A percentile compares a stretch with the other conserved stretches of the same genome.
These are phyloP conservation scores for Phaeosphaeriaceae sp. DNA, from an alignment of 2,329 filamentous ascomycete genomes.

Conservation along the genomic window DNA sequence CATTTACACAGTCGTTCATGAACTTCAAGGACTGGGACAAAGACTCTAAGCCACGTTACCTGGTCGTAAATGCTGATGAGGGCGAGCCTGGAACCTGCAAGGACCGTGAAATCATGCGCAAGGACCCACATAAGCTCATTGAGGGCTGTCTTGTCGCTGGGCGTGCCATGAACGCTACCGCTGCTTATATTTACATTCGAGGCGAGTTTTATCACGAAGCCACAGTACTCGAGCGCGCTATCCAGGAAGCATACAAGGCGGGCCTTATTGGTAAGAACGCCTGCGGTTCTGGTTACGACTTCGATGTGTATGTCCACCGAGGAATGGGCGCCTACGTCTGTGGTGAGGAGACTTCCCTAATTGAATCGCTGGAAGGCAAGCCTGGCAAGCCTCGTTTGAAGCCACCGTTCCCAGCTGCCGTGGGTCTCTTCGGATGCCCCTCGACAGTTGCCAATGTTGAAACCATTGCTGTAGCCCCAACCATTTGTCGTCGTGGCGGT, in stretches of 20 bases:
- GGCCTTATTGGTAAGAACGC: slow-evolving; percentile 98
- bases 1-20: slow-evolving; percentile 83
- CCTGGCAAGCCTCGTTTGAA: slow-evolving; percentile 98
- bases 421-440: slow-evolving; percentile 97
- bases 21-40: slow-evolving; percentile 99
- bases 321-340: slow-evolving; percentile 98
- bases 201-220: slow-evolving; percentile 98
- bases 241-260: slow-evolving; percentile 95
- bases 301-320: slow-evolving; percentile 95
- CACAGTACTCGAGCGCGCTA: slow-evolving; percentile 88
- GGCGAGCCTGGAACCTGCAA: slow-evolving; percentile 99
- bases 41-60: slow-evolving; percentile 91
- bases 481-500: slow-evolving; percentile 90
- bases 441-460: slow-evolving; percentile 98
- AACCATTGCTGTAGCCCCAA: slow-evolving; percentile 92
- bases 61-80: slow-evolving; percentile 98
- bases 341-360: slow-evolving; percentile 96
- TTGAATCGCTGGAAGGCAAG: slow-evolving; percentile 98
- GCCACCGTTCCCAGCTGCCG: slow-evolving; percentile 96
- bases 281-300: slow-evolving; percentile 95
- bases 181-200: slow-evolving; percentile 99
- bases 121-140: slow-evolving; percentile 98
- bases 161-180: slow-evolving; percentile 97
- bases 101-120: slow-evolving; percentile 99
- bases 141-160: slow-evolving; percentile 96